These are phyloP conservation scores for Pyrrhoderma lamaoense DNA, from an alignment of 1,284 basidiomycete genomes.

Conservation along the genomic window DNA sequence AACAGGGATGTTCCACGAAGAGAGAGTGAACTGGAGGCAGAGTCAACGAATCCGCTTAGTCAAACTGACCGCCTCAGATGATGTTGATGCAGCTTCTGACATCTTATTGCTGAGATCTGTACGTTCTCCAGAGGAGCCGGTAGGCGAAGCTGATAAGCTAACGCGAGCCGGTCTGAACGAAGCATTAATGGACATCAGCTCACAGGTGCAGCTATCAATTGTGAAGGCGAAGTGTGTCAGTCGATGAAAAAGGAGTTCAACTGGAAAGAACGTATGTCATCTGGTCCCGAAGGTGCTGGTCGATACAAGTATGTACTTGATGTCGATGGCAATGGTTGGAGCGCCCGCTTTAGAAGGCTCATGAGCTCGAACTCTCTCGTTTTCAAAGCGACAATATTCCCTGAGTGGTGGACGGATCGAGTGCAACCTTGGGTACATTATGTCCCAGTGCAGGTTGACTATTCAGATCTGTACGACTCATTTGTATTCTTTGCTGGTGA, in stretches of 20 bases:
- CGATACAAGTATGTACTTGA: slow-evolving; percentile 61
- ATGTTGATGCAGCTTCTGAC: slow-evolving; percentile 24
- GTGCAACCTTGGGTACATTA: slow-evolving; percentile 33
- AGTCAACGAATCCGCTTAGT: slow-evolving; percentile 40
- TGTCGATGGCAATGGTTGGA: slow-evolving; percentile 68
- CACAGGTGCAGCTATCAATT: slow-evolving; percentile 34
- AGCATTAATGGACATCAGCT: slow-evolving; percentile 49
- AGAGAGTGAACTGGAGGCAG: slow-evolving; percentile 37
- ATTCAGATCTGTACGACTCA: slow-evolving; percentile 28
- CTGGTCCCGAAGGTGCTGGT: slow-evolving; percentile 29
- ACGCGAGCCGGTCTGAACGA: slow-evolving; percentile 37
- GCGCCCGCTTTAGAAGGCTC: slow-evolving; percentile 57
- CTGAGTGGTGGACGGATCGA: slow-evolving; percentile 13
- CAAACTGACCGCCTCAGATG: slow-evolving; percentile 25
- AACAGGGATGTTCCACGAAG: slow-evolving; percentile 49
- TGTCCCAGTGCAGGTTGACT: slow-evolving; percentile 32
- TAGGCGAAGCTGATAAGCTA: slow-evolving; percentile 30
- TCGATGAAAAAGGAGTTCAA: slow-evolving; percentile 38
- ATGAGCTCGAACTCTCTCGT: slow-evolving; percentile 52
- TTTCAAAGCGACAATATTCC: slow-evolving; percentile 31
- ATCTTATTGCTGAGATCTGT: slow-evolving; percentile 21
- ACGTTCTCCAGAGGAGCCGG: slow-evolving; percentile 19
- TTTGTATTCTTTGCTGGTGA: slow-evolving; percentile 50
- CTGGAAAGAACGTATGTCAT: slow-evolving; percentile 30
- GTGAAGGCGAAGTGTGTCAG: slow-evolving; percentile 37